These are phyloP conservation scores for Gloeophyllum trabeum DNA, from an alignment of 768 basidiomycete species.

Conservation along the genomic window DNA sequence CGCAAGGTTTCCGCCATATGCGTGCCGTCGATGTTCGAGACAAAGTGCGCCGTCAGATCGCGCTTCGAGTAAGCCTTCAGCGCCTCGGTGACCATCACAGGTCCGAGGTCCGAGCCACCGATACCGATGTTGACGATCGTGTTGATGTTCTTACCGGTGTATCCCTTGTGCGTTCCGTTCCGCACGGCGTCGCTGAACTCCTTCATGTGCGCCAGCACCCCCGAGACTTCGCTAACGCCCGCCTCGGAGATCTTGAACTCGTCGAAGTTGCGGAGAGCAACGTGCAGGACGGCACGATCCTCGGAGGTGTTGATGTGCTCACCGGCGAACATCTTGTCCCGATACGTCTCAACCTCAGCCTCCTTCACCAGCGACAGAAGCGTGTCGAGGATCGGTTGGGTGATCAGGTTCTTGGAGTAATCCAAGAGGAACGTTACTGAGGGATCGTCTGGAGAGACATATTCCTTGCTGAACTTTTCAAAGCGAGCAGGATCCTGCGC, in stretches of 20 bases:
- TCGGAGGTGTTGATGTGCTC: constrained; percentile 99
- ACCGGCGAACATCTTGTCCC: constrained; percentile 92
- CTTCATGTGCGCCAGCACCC: constrained; percentile 85
- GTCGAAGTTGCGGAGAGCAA: constrained; percentile 77
- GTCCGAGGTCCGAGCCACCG: constrained; percentile 95
- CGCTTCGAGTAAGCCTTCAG: constrained; percentile 89
- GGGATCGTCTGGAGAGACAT: constrained; percentile 53
- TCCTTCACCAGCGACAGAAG: constrained; percentile 78
- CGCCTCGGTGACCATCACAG: constrained; percentile 98
- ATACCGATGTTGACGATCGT: constrained; percentile 98
- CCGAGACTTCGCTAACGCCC: constrained; percentile 73
- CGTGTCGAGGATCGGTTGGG: constrained; percentile 65
- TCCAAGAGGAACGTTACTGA: constrained; percentile 82
- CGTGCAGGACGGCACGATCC: constrained; percentile 91
- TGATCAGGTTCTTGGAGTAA: constrained; percentile 95
- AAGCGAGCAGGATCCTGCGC: constrained; percentile 82
- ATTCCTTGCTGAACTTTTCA: constrained; percentile 70
- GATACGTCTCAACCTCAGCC: constrained; percentile 71
- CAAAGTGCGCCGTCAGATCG: constrained; percentile 79
- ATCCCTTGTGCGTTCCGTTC: constrained; percentile 89
- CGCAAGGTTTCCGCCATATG: constrained; percentile 86
- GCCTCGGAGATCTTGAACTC: constrained; percentile 73
- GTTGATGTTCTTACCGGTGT: constrained; percentile 90
- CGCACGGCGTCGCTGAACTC: constrained; percentile 79
- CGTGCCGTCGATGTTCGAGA: constrained; percentile 97